Evolutionary conservation across 495 filamentous ascomycete species (phyloP), one percentile per base, ranked within the genome.

Genomic region (Hypoxylon perforatum): DNA sequence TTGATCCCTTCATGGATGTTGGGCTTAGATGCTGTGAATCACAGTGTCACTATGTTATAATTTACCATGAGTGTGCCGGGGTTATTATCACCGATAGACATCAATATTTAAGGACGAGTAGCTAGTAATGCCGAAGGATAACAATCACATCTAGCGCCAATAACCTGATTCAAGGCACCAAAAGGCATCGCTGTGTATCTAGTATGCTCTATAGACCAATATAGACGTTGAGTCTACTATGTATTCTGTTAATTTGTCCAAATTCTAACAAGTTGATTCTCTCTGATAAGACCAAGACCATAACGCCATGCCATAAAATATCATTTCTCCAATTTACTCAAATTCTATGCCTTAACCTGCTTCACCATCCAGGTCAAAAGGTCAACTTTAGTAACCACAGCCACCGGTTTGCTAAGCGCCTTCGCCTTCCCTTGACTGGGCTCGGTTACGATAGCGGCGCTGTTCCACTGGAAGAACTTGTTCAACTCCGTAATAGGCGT

Each of bases 381-480:
- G 81, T 99, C 95, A 15, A 99, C 95, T 84, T 99, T 99, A 25
- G 95, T 98, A 3, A 93, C 94, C 8, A 99, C 87, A 15, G 96
- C 95, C 33, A 93, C 82, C 5, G 96, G 93, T 80, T 89, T 93
- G 73, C 92, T 77, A 21, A 76, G 81, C 42, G 70, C 77, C 22
- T 83, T 82, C 19, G 81, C 86, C 63, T 80, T 81, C 36, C 76
- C 79, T 18, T 71, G 71, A 18, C 63, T 73, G 62, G 76, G 79
- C 75, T 97, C 92, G 11, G 93, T 98, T 1, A 98, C 92, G 49
- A 98, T 85, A 1, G 95, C 96, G 12, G 95, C 93, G 72, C 90
- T 93, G 76, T 98, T 98, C 92, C 96, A 97, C 77, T 97, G 94
- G 69, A 99, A 92, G 80, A 99, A 99, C 51, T 90, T 85, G 75